phyloP scores from a whole-genome alignment of 768 basidiomycete species.

The Cyathus striatus region DNA sequence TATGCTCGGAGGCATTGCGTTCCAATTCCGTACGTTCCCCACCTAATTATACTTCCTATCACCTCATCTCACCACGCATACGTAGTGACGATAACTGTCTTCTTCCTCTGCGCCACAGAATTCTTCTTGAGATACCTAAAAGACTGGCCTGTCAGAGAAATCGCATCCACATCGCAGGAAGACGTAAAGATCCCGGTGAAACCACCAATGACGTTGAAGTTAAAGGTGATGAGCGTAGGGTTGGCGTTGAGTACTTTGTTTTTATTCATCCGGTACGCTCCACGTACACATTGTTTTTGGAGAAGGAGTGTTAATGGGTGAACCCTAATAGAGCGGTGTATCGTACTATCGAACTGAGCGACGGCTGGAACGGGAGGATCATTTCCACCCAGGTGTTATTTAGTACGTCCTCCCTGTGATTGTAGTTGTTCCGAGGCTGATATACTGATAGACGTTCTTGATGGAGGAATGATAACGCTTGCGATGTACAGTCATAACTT shows the following conservation, averaged over 20 bases:
- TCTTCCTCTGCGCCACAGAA: conserved; percentile 34
- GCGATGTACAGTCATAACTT: neutral
- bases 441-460: neutral
- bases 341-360: conserved; percentile 34
- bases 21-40: conserved; percentile 31
- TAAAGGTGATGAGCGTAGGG: neutral
- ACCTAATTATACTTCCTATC: neutral
- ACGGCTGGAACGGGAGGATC: conserved; percentile 35
- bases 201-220: neutral
- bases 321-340: conserved; percentile 27
- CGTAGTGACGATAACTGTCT: conserved; percentile 37
- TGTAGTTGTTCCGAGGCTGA: neutral
- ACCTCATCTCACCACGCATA: neutral
- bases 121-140: conserved; percentile 34
- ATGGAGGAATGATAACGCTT: neutral
- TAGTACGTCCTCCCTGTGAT: conserved; percentile 10
- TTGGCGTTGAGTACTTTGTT: neutral
- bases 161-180: neutral
- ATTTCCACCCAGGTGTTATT: conserved; percentile 33
- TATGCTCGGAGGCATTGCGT: conserved; percentile 47
- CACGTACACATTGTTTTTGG: neutral
- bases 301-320: neutral
- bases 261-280: neutral
- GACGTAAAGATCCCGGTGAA: neutral
- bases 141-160: conserved; percentile 19